phyloP scores from a whole-genome alignment of 192 early-diverging fungal genomes.

The Gamsiella multidivaricata region DNA sequence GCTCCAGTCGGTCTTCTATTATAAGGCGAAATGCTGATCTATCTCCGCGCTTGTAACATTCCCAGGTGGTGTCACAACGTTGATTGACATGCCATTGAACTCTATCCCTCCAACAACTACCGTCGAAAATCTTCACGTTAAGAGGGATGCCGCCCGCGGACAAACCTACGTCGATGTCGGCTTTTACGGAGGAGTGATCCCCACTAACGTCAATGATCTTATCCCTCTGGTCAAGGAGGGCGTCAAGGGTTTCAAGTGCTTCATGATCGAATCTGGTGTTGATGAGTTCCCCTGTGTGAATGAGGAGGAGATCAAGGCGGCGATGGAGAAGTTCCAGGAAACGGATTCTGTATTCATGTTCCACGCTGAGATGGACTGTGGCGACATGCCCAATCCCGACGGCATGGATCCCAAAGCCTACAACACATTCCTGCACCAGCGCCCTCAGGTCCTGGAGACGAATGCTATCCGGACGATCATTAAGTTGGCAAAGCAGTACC shows the following conservation, averaged over 20 bases:
- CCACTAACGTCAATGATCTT: conserved; percentile 77
- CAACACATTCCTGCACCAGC: conserved; percentile 74
- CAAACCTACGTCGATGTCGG: conserved; percentile 84
- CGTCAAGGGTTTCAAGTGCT: conserved; percentile 86
- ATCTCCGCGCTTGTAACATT: too few species aligned
- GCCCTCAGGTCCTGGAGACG: conserved; percentile 77
- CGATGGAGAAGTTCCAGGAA: conserved; percentile 73
- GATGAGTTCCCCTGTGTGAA: conserved; percentile 87
- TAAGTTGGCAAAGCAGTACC: conserved; percentile 74
- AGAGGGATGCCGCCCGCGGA: conserved; percentile 72
- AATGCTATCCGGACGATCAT: conserved; percentile 81
- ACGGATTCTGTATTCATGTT: conserved; percentile 74
- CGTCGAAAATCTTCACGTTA: conserved; percentile 69
- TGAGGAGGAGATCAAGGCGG: conserved; percentile 71
- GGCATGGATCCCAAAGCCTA: conserved; percentile 63
- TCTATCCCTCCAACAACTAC: conserved; percentile 88
- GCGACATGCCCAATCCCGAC: conserved; percentile 57
- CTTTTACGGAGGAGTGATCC: conserved; percentile 84
- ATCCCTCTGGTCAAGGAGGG: conserved; percentile 71
- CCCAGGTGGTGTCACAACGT: conserved; percentile 77
- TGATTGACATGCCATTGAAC: conserved; percentile 90
- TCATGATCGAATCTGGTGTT: conserved; percentile 86
- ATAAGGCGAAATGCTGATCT: neutral
- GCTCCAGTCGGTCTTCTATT: too few species aligned
- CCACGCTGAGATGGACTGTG: conserved; percentile 79